Percentiles rank a stretch among this genome's conserved stretches.
Conservation (phyloP, 768 basidiomycete genomes). For the Tulasnella sp. region DNA sequence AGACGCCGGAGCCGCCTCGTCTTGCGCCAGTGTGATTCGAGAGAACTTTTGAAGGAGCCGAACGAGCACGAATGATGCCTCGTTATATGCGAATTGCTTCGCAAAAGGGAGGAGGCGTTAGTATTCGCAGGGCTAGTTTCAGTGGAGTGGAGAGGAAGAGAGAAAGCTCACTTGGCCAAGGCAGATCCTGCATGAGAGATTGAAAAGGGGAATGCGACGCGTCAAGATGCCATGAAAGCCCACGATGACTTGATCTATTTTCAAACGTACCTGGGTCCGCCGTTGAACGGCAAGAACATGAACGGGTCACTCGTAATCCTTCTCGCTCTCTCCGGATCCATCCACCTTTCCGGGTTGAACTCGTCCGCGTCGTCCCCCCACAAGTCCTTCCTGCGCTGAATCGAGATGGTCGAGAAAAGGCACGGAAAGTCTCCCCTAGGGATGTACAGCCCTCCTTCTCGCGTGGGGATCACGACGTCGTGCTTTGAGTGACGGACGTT, state of each 20-base stretch:
- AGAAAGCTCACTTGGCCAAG: slow-evolving; percentile 27
- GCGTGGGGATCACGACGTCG: slow-evolving; percentile 21
- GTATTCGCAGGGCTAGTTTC: neutral
- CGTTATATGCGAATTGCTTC: slow-evolving; percentile 29
- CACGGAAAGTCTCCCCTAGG: slow-evolving; percentile 16
- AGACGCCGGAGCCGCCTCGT: slow-evolving; percentile 22
- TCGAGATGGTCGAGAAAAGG: slow-evolving; percentile 22
- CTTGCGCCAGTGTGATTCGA: slow-evolving; percentile 16
- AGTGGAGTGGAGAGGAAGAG: neutral
- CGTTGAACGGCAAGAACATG: slow-evolving; percentile 24
- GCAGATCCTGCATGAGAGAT: slow-evolving; percentile 13
- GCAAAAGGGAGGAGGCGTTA: neutral
- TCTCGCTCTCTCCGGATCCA: slow-evolving; percentile 12
- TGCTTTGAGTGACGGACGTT: slow-evolving; percentile 31
- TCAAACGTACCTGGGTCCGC: slow-evolving; percentile 22
- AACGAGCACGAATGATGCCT: slow-evolving; percentile 28
- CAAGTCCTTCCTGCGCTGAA: slow-evolving; percentile 34
- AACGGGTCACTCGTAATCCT: slow-evolving; percentile 10
- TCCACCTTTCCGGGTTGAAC: slow-evolving; percentile 38
- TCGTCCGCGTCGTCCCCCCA: slow-evolving; percentile 38
- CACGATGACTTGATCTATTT: neutral
- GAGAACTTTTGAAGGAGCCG: slow-evolving; percentile 24
- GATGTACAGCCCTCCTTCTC: slow-evolving; percentile 27
- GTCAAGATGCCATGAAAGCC: neutral
- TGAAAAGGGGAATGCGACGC: neutral